phyloP scores from a whole-genome alignment of 202 grass and related monocot species.

The Sporobolus alterniflorus region DNA sequence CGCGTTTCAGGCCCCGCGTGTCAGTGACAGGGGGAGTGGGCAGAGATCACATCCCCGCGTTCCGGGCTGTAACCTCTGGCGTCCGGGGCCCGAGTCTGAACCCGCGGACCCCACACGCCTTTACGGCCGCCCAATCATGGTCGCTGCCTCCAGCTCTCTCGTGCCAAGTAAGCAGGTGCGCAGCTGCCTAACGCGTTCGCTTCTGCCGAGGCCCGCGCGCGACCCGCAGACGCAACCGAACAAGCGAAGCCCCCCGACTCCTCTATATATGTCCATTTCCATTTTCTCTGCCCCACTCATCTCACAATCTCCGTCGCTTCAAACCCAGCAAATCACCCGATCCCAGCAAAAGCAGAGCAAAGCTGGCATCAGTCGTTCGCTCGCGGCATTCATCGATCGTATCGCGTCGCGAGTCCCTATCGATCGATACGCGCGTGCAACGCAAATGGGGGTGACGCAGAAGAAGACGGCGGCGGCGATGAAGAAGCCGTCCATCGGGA shows the following conservation, averaged over 20 bases:
- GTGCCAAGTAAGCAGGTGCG: slow-evolving; percentile 2
- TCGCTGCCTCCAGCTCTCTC: background rate
- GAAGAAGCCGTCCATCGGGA: slow-evolving; percentile 36
- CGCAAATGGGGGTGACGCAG: background rate
- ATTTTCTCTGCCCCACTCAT: background rate
- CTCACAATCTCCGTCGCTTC: background rate
- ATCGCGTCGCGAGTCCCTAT: background rate
- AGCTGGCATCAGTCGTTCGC: background rate
- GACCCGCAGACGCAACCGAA: background rate
- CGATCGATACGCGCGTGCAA: background rate
- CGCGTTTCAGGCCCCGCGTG: too few species aligned
- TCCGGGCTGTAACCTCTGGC: background rate
- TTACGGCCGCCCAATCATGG: background rate
- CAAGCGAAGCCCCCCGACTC: background rate
- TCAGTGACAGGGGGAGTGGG: too few species aligned
- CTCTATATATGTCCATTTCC: background rate
- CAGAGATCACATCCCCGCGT: too few species aligned
- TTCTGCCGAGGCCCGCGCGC: slow-evolving; percentile 26
- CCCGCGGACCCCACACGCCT: slow-evolving; percentile 27
- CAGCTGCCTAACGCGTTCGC: slow-evolving; percentile 33
- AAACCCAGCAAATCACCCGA: background rate
- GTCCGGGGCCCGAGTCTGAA: slow-evolving; percentile 5
- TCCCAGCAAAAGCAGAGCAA: background rate
- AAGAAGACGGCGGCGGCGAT: background rate
- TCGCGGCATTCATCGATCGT: background rate